Percentiles rank a stretch among this genome's conserved stretches.
phyloP scores from a whole-genome alignment of 805 yeast genomes.

The Schizosaccharomyces osmophilus region DNA sequence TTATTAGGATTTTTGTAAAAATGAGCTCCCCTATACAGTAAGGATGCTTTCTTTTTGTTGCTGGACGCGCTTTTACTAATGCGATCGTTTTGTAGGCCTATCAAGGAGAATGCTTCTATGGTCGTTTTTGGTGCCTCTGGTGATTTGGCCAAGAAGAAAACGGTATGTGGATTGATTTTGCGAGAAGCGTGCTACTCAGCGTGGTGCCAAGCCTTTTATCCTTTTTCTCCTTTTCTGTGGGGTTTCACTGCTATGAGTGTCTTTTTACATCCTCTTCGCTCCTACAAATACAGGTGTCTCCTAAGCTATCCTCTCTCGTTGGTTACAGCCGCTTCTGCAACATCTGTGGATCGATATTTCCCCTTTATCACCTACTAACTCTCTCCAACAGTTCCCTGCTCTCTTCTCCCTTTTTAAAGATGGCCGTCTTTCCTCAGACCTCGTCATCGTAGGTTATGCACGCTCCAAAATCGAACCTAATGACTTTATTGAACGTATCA shows the following conservation, averaged over 20 bases:
- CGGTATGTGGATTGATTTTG: conserved; percentile 13
- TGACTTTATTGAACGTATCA: conserved; percentile 22
- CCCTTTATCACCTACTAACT: background rate
- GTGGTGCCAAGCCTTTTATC: no score
- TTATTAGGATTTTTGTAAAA: no score
- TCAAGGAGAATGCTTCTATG: conserved; percentile 13
- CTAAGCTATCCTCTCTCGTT: background rate
- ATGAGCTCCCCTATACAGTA: no score
- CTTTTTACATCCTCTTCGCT: no score
- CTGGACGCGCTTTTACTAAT: background rate
- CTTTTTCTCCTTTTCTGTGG: no score
- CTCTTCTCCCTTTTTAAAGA: background rate
- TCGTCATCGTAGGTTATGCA: conserved; percentile 76
- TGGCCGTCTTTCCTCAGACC: conserved; percentile 14
- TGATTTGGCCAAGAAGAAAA: conserved; percentile 84
- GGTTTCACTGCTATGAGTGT: background rate
- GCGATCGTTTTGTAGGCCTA: background rate
- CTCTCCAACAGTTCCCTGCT: background rate
- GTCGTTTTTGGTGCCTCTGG: conserved; percentile 90
- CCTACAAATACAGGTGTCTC: no score
- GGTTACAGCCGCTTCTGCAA: background rate
- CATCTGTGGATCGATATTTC: background rate
- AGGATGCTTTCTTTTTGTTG: background rate
- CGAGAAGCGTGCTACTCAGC: background rate
- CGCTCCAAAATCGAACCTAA: conserved; percentile 47